Base-by-base conservation (phyloP, 495 filamentous ascomycete species). In the Elasticomyces elasticus region DNA sequence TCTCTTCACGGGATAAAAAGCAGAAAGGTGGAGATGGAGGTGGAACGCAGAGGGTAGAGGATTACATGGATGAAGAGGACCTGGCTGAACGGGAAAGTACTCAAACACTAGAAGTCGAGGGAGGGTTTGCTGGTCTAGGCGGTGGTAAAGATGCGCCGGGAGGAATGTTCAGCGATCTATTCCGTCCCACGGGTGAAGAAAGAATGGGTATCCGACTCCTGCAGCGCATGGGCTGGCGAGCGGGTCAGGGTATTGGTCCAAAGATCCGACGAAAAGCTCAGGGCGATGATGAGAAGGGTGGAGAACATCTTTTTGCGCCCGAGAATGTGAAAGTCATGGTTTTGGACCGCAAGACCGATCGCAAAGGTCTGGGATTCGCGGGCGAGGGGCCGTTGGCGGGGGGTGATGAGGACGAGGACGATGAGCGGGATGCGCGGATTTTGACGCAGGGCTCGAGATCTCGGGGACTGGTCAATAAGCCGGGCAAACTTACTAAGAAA, bases 11-110 rank as follows among this genome's bases (percentile, higher is more conserved):
- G 0, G 69, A 81, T 35, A 86, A 87, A 57, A 84, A 86, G 5
- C 78, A 79, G 50, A 84, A 87, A 60, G 82, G 91, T 72, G 76
- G 68, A 49, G 67, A 0, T 20, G 60, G 11, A 72, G 81, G 61
- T 81, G 86, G 20, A 33, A 27, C 42, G 49, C 49, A 52, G 28
- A 81, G 81, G 27, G 76, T 82, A 9, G 91, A 97, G 62, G 92
- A 98, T 64, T 97, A 89, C 56, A 98, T 98, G 92, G 92, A 98
- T 58, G 94, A 95, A 57, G 94, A 98, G 69, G 92, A 98, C 69
- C 71, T 95, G 11, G 84, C 86, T 11, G 91, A 95, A 59, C 84
- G 83, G 1, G 89, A 83, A 48, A 90, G 95, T 67, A 75, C 82
- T 2, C 76, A 77, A 58, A 76, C 74, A 43, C 66, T 97, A 27